Evolutionary conservation across 2,329 filamentous ascomycete genomes (phyloP), one percentile per base, ranked within the genome.

Genomic region (Coniella lustricola): DNA sequence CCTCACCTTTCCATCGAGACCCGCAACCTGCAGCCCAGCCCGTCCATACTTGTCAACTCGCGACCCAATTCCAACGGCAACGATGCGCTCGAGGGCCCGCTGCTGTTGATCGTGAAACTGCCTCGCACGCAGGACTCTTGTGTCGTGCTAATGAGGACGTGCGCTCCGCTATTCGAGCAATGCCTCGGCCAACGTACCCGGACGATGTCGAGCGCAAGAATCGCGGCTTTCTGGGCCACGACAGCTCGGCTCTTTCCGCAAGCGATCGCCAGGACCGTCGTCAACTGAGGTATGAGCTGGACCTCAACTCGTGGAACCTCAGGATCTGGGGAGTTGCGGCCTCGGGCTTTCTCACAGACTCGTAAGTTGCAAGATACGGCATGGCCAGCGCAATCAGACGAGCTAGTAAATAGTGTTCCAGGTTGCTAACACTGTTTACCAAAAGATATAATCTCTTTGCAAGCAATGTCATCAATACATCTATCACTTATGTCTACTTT

Each of bases 251-350:
- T n/a, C 60, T 77, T 35, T 58, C 72, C n/a, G 58, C 70, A 3
- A 68, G 72, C 55, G 73, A 76, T 63, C 62, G 64, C 36, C 72
- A 74, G 72, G 73, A 76, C 58, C 73, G 74, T 43, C 66, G 68
- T 48, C 74, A 76, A 55, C 56, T 77, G 32, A 69, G 73, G 50
- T 76, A 75, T 57, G 73, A 76, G 56, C 67, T 77, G 32, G 73
- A 77, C 52, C 62, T 77, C 16, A 77, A 77, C 56, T 71, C 71
- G 1, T 77, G 73, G 73, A 77, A 76, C 56, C 59, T 76, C 44
- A 67, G 74, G 36, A 76, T 76, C 37, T 76, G 73, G 73, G 73
- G 70, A 3, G 73, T 77, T 25, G 72, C 73, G n/a, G 74, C 74
- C 39, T 76, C 74, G 0, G 74, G 74, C 8, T 77, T 76, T 52